Evolutionary conservation across 495 filamentous ascomycete species (phyloP).

Genomic region (Hypomontagnella monticulosa): DNA sequence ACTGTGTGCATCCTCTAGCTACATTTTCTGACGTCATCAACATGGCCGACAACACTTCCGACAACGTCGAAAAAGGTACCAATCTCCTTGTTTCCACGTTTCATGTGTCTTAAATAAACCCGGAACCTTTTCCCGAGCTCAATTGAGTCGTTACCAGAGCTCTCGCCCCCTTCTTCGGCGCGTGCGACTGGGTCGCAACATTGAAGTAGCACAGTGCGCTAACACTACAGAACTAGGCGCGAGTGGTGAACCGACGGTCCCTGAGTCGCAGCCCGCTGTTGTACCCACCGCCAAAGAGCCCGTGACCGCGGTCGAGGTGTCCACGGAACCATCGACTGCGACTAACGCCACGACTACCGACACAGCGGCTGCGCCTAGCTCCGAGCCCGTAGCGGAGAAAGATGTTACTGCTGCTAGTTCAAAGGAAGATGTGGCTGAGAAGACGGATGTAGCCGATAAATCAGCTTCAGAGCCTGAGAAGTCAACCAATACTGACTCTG

Average conservation of each 20-base stretch:
- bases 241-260: conserved; percentile 31
- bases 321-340: conserved; percentile 28
- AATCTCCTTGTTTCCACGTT: conserved; percentile 3
- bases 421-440: conserved; percentile 34
- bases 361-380: conserved; percentile 16
- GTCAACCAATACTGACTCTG: conserved; percentile 25
- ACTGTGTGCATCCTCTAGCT: conserved; percentile 27
- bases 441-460: conserved; percentile 24
- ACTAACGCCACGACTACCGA: conserved; percentile 15
- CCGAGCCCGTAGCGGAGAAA: conserved; percentile 29
- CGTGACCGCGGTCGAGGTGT: conserved; percentile 22
- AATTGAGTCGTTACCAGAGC: conserved; percentile 29
- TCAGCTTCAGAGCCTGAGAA: conserved; percentile 37
- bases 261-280: conserved; percentile 28
- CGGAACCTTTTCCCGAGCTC: conserved; percentile 25
- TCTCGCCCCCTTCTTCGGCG: conserved; percentile 21
- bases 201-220: conserved; percentile 42
- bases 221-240: conserved; percentile 36
- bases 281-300: conserved; percentile 32
- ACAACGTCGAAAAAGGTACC: conserved; percentile 55
- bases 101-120: conserved; percentile 4
- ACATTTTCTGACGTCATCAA: conserved; percentile 56
- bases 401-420: conserved; percentile 21
- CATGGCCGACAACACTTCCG: conserved; percentile 50
- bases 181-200: conserved; percentile 29